Percentiles rank a stretch among this genome's conserved stretches.
Conservation (phyloP, 495 filamentous ascomycete species). For the Filosporella fistucella region DNA sequence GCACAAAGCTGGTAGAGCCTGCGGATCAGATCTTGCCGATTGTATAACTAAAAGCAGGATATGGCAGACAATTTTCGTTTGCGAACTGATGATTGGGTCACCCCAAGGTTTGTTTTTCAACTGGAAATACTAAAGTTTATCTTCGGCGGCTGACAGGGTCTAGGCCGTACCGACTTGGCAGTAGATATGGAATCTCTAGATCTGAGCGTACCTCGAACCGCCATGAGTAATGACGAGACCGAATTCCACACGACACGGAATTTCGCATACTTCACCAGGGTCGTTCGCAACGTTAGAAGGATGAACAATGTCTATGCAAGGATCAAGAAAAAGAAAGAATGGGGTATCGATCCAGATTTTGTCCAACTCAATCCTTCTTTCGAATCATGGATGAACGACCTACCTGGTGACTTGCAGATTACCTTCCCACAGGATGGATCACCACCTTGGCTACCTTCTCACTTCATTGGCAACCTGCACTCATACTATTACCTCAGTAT, state of each 20-base stretch:
- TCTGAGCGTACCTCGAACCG: slow-evolving; percentile 58
- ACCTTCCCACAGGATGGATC: slow-evolving; percentile 74
- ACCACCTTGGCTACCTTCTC: slow-evolving; percentile 80
- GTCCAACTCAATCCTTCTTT: slow-evolving; percentile 71
- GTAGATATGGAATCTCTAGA: slow-evolving; percentile 76
- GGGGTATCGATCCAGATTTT: slow-evolving; percentile 84
- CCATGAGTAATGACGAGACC: slow-evolving; percentile 65
- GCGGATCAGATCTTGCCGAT: slow-evolving; percentile 64
- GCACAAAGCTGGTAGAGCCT: slow-evolving; percentile 67
- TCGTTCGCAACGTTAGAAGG: slow-evolving; percentile 72
- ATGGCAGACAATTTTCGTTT: slow-evolving; percentile 85
- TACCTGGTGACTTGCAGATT: slow-evolving; percentile 77
- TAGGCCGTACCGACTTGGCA: slow-evolving; percentile 79
- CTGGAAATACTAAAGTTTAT: slow-evolving; percentile 11
- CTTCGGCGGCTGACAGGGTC: slow-evolving; percentile 28
- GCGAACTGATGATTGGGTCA: slow-evolving; percentile 90
- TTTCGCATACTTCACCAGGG: slow-evolving; percentile 72
- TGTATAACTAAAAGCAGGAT: slow-evolving; percentile 81
- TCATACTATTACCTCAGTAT: slow-evolving; percentile 85
- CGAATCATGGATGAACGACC: slow-evolving; percentile 66
- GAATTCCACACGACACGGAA: slow-evolving; percentile 78
- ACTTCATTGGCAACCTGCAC: slow-evolving; percentile 90
- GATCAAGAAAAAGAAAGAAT: slow-evolving; percentile 77
- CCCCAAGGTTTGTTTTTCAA: slow-evolving; percentile 59
- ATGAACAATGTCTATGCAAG: slow-evolving; percentile 72